phyloP scores from a whole-genome alignment of 805 yeast genomes.

The Ogataea neopini region DNA sequence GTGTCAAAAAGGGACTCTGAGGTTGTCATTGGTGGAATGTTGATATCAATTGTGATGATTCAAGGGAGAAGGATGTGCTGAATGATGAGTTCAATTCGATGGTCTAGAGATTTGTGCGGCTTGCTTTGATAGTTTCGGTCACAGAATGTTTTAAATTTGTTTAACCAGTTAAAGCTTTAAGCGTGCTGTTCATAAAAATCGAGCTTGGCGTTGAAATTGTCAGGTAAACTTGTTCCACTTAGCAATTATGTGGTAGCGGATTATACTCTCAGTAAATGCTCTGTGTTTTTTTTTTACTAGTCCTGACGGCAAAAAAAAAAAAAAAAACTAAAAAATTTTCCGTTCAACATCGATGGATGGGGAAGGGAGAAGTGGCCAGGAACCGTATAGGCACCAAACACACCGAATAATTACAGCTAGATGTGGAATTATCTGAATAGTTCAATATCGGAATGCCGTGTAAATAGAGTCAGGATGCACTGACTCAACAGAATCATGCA shows the following conservation, averaged over 20 bases:
- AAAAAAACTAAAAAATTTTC: conserved; percentile 8
- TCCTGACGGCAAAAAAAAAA: conserved; percentile 10
- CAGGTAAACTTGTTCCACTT: neutral
- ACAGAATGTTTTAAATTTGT: neutral
- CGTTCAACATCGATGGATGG: neutral
- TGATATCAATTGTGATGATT: neutral
- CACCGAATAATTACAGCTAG: too few species aligned
- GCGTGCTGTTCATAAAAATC: neutral
- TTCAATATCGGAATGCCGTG: too few species aligned
- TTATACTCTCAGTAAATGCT: neutral
- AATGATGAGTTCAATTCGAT: neutral
- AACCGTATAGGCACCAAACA: too few species aligned
- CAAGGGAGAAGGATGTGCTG: neutral
- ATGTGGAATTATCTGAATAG: too few species aligned
- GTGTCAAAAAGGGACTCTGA: conserved; percentile 38
- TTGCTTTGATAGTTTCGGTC: neutral
- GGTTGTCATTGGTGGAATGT: conserved; percentile 17
- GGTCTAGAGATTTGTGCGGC: neutral
- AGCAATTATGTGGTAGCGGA: neutral
- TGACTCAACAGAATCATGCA: too few species aligned
- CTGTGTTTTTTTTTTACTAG: neutral
- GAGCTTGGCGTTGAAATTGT: neutral
- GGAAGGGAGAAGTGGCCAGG: too few species aligned
- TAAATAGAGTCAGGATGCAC: too few species aligned
- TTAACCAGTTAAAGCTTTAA: neutral